Evolutionary conservation across 2,329 filamentous ascomycete genomes (phyloP).

Genomic region (Phoma sp.): DNA sequence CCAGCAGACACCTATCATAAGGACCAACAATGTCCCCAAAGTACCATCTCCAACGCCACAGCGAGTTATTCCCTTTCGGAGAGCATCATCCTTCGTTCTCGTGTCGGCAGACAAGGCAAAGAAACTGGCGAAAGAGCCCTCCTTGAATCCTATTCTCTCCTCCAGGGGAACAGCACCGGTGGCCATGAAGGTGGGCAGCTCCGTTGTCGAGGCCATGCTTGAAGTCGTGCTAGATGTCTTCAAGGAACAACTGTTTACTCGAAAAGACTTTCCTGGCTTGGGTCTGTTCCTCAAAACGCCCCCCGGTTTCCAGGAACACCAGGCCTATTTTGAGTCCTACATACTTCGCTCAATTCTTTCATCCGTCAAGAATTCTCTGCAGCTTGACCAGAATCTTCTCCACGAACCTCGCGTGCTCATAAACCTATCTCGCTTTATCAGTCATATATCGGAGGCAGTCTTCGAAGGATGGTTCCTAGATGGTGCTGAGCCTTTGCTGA

Average conservation of each 20-base stretch:
- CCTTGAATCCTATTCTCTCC: slow-evolving; percentile 67
- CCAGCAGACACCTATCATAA: slow-evolving; percentile 69
- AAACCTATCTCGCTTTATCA: slow-evolving; percentile 81
- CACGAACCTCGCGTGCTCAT: slow-evolving; percentile 83
- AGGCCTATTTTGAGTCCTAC: slow-evolving; percentile 94
- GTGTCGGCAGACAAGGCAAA: slow-evolving; percentile 73
- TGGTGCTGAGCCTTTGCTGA: slow-evolving; percentile 80
- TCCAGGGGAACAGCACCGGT: slow-evolving; percentile 59
- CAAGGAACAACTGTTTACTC: slow-evolving; percentile 79
- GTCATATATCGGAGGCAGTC: slow-evolving; percentile 84
- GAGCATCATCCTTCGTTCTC: slow-evolving; percentile 90
- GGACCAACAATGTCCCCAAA: slow-evolving; percentile 66
- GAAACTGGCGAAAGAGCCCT: slow-evolving; percentile 62
- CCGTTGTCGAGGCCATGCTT: slow-evolving; percentile 75
- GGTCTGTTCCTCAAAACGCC: slow-evolving; percentile 86
- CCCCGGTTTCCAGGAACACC: slow-evolving; percentile 90
- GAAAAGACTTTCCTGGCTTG: slow-evolving; percentile 91
- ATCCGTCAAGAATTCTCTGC: slow-evolving; percentile 71
- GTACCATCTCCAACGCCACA: slow-evolving; percentile 43
- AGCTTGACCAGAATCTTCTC: slow-evolving; percentile 73
- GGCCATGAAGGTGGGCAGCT: slow-evolving; percentile 64
- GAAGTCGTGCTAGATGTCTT: slow-evolving; percentile 82
- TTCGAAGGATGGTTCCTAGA: slow-evolving; percentile 97
- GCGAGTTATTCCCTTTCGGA: slow-evolving; percentile 69
- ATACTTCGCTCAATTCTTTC: slow-evolving; percentile 77